These are phyloP conservation scores for Mycena rebaudengoi DNA, from an alignment of 768 basidiomycete species.

Conservation along the genomic window DNA sequence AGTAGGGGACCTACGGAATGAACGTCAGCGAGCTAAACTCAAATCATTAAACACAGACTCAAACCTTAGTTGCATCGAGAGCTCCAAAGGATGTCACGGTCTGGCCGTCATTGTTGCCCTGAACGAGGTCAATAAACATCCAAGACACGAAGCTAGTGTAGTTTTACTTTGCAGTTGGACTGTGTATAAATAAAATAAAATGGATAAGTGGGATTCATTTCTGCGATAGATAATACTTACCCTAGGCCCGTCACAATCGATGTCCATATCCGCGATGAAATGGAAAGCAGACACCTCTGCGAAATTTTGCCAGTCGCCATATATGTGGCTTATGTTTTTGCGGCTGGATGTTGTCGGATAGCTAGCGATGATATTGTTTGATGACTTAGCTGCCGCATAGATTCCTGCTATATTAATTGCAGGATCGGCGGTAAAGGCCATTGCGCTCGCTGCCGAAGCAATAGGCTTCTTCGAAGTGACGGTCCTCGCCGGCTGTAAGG, in stretches of 20 bases:
- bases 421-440: constrained; percentile 26
- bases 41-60: too few species aligned
- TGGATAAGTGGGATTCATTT: too few species aligned
- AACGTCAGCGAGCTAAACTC: too few species aligned
- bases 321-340: constrained; percentile 23
- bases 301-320: constrained; percentile 28
- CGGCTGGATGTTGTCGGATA: constrained; percentile 20
- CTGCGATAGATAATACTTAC: too few species aligned
- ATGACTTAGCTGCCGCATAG: constrained; percentile 28
- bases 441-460: too few species aligned
- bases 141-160: background rate
- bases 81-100: constrained; percentile 32
- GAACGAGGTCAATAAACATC: background rate
- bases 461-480: too few species aligned
- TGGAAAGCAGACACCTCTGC: constrained; percentile 25
- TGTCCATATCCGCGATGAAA: constrained; percentile 37
- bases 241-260: constrained; percentile 35
- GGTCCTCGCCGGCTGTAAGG: background rate
- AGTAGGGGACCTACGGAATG: too few species aligned
- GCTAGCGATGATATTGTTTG: constrained; percentile 22
- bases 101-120: constrained; percentile 34
- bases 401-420: constrained; percentile 29
- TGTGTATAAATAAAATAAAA: too few species aligned
- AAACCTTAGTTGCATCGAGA: constrained; percentile 32
- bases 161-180: constrained; percentile 23